Conservation (phyloP, 2,329 filamentous ascomycete genomes). For the Fusarium concolor region DNA sequence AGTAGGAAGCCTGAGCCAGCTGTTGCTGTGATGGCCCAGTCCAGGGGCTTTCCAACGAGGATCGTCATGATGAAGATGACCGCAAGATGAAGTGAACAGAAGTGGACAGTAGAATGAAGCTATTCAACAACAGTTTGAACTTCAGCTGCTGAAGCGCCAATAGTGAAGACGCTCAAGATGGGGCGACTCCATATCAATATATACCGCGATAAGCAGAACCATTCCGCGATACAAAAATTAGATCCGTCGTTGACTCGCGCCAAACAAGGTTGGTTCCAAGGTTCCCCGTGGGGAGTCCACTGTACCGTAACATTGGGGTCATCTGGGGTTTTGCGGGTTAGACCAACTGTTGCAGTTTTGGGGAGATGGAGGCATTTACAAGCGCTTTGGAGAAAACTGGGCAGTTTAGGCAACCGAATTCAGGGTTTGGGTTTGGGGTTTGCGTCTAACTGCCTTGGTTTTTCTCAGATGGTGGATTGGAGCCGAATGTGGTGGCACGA, state of each 20-base stretch:
- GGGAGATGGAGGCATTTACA: constrained; percentile 10
- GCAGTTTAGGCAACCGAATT: constrained; percentile 19
- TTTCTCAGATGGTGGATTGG: not conserved
- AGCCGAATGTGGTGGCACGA: constrained; percentile 1
- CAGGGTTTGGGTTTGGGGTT: not conserved
- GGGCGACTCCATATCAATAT: constrained; percentile 30
- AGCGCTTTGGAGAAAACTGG: constrained; percentile 3
- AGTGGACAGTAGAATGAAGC: constrained; percentile 4
- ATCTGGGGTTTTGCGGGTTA: constrained; percentile 17
- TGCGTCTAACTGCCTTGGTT: not conserved
- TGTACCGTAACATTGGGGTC: constrained; percentile 7
- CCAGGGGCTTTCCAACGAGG: constrained; percentile 51
- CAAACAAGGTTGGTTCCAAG: constrained; percentile 34
- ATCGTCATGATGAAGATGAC: constrained; percentile 27
- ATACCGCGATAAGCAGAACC: constrained; percentile 15
- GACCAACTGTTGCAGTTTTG: not conserved
- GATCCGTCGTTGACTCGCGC: constrained; percentile 30
- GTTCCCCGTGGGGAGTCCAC: constrained; percentile 26
- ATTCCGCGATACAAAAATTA: not conserved
- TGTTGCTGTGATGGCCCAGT: constrained; percentile 53
- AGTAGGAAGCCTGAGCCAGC: constrained; percentile 54
- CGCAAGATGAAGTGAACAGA: not conserved
- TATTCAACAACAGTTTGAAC: constrained; percentile 18
- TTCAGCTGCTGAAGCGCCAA: constrained; percentile 1
- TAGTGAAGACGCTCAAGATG: not conserved